These are phyloP conservation scores for Cystofilobasidium capitatum DNA, from an alignment of 768 basidiomycete species.

Conservation along the genomic window DNA sequence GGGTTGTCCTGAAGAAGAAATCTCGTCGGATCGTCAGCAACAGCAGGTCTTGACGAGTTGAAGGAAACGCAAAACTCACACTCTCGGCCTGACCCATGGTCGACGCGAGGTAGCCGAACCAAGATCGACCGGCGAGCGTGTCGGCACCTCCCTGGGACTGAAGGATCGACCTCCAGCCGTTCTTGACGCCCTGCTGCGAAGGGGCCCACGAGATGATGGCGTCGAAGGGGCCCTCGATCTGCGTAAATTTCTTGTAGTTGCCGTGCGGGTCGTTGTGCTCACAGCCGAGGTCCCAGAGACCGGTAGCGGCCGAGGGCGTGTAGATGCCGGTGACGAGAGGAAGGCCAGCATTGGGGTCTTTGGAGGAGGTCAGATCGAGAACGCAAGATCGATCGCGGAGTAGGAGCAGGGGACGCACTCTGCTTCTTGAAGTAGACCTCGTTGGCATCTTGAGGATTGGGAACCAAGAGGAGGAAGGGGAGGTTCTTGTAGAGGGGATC, in stretches of 20 bases:
- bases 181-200: slow-evolving; percentile 31
- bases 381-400: slow-evolving; percentile 24
- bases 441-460: slow-evolving; percentile 24
- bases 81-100: slow-evolving; percentile 37
- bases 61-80: slow-evolving; percentile 12
- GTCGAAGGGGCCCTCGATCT: slow-evolving; percentile 37
- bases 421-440: slow-evolving; percentile 11
- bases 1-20: slow-evolving; percentile 24
- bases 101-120: slow-evolving; percentile 34
- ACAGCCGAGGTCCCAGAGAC: slow-evolving; percentile 34
- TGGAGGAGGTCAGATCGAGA: neutral
- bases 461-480: slow-evolving; percentile 35
- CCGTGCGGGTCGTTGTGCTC: slow-evolving; percentile 35
- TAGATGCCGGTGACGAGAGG: slow-evolving; percentile 23
- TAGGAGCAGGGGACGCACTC: neutral
- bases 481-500: slow-evolving; percentile 37
- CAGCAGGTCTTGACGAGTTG: too few relatives aligned
- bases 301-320: slow-evolving; percentile 32
- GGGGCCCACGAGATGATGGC: slow-evolving; percentile 34
- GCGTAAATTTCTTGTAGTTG: slow-evolving; percentile 33
- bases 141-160: neutral
- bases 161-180: slow-evolving; percentile 28
- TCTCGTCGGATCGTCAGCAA: too few relatives aligned
- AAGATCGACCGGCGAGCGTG: neutral
- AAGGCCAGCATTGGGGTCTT: slow-evolving; percentile 2